phyloP scores from a whole-genome alignment of 1,284 basidiomycete species.

The Ceratobasidium sp. region DNA sequence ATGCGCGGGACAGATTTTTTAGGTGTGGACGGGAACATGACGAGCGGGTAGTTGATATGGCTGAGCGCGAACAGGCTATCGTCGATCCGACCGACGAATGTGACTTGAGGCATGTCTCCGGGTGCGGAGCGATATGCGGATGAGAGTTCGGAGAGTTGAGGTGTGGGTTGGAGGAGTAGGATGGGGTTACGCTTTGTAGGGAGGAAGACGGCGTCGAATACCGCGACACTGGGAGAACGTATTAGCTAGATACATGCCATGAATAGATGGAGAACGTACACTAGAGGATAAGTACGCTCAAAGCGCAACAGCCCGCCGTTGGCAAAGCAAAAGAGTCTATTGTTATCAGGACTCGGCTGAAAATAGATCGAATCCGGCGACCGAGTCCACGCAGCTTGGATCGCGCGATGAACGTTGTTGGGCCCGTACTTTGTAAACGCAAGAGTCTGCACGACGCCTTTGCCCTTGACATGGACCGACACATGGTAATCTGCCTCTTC shows the following conservation, averaged over 20 bases:
- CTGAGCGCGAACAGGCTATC: slow-evolving; percentile 85
- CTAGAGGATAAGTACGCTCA: slow-evolving; percentile 69
- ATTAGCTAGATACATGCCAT: slow-evolving; percentile 38
- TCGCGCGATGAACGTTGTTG: slow-evolving; percentile 78
- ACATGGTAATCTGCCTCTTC: slow-evolving; percentile 56
- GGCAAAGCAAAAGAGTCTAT: slow-evolving; percentile 75
- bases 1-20: slow-evolving; percentile 33
- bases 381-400: slow-evolving; percentile 75
- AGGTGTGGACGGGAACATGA: slow-evolving; percentile 68
- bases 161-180: slow-evolving; percentile 83
- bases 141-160: slow-evolving; percentile 69
- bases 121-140: slow-evolving; percentile 51
- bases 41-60: slow-evolving; percentile 78
- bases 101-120: slow-evolving; percentile 63
- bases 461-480: slow-evolving; percentile 56
- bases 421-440: slow-evolving; percentile 88
- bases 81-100: slow-evolving; percentile 80
- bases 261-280: slow-evolving; percentile 60
- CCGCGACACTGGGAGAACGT: slow-evolving; percentile 71
- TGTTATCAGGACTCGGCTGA: slow-evolving; percentile 80
- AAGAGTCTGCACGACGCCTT: slow-evolving; percentile 73
- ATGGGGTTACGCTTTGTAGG: slow-evolving; percentile 70
- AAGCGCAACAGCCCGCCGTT: slow-evolving; percentile 70
- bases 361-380: slow-evolving; percentile 84
- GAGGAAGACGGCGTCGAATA: slow-evolving; percentile 79